These are phyloP conservation scores for Salvia miltiorrhiza DNA, from an alignment of 257 asterid genomes.

Conservation along the genomic window DNA sequence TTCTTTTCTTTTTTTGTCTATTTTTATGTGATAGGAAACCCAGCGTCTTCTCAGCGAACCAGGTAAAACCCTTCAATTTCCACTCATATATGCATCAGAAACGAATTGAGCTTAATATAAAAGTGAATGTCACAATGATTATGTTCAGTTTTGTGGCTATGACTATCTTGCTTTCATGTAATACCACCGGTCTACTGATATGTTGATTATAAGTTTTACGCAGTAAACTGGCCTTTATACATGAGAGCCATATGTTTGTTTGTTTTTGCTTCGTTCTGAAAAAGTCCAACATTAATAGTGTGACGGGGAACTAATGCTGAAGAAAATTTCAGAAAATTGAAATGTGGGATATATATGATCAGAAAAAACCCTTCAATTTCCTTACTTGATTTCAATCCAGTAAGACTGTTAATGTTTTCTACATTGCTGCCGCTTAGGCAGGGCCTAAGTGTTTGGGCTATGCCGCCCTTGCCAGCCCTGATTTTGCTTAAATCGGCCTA, in stretches of 20 bases:
- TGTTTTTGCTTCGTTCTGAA: neutral
- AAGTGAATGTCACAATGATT: neutral
- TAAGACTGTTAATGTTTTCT: neutral
- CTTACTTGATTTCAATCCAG: neutral
- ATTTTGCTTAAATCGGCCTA: neutral
- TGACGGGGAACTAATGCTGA: neutral
- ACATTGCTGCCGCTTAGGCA: neutral
- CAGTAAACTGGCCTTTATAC: too few relatives aligned
- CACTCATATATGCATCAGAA: neutral
- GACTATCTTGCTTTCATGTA: neutral
- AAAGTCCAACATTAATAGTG: neutral
- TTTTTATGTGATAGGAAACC: constrained; percentile 60
- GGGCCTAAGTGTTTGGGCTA: neutral
- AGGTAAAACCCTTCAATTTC: constrained; percentile 42
- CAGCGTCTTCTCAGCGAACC: constrained; percentile 99
- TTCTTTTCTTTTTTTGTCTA: too few relatives aligned
- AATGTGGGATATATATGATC: neutral
- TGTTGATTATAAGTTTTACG: too few relatives aligned
- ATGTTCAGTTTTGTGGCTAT: neutral
- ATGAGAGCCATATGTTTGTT: neutral
- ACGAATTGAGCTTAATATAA: neutral
- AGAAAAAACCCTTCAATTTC: neutral
- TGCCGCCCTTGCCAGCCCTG: neutral
- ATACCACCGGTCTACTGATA: neutral
- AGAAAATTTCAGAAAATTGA: neutral